Evolutionary conservation across 2,329 filamentous ascomycete genomes (phyloP), one percentile per base, ranked within the genome.

Genomic region (Fusarium lateritium): DNA sequence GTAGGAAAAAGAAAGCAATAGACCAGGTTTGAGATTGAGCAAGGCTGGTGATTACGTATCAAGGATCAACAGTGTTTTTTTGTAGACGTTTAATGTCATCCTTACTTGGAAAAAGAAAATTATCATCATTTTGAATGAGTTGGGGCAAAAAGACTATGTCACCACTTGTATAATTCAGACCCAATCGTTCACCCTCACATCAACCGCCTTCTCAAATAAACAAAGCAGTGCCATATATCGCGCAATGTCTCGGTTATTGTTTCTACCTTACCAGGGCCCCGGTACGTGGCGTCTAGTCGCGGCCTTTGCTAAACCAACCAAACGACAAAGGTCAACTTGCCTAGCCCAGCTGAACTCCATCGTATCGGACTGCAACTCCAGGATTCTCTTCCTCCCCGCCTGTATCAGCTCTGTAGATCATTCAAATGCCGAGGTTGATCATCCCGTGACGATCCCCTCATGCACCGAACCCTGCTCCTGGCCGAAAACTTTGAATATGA

Each of bases 381-480:
- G 24, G 54, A 42, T 47, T 46, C 33, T 40, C 19, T 39, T 60
- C 54, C 39, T 65, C 21, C 17, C 26, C 10, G n/a, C 39, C 39
- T 40, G n/a, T 24, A 19, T 28, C 24, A 46, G 19, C 10, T 44
- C 36, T 51, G 65, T 45, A 67, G 63, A 67, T 67, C 64, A n/a
- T 39, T 21, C 39, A 42, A 49, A 26, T 53, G 31, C 52, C 63
- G 47, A 63, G 51, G 46, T 40, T 47, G 24, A 65, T 36, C 42
- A 63, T 67, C 66, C 66, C 66, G 62, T 69, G 66, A 69, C 62
- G 43, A 52, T 19, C 49, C 26, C 62, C 62, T 67, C 66, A 66
- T 70, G 66, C 56, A 45, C 50, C 43, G 47, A 56, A 61, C 64
- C 65, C 65, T 65, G 59, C 45, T 31, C 49, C 7, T 21, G 19